Conservation (phyloP, 495 filamentous ascomycete genomes). For the Neurospora tetraspora region DNA sequence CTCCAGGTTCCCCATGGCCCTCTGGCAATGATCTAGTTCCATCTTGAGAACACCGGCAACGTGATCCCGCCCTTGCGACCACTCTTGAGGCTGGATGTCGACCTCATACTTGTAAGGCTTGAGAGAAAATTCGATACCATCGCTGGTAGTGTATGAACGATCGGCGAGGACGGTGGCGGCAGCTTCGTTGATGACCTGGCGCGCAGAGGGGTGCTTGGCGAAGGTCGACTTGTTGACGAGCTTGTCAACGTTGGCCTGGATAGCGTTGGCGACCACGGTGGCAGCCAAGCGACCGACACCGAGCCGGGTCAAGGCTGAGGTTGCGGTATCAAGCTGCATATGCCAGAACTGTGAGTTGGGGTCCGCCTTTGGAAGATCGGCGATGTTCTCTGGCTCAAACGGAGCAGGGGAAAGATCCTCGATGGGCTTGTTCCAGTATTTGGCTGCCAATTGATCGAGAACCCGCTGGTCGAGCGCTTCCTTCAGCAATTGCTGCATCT, state of each 20-base stretch:
- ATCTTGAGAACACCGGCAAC: conserved; percentile 66
- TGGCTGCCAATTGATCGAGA: conserved; percentile 84
- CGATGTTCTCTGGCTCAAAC: conserved; percentile 61
- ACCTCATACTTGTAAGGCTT: conserved; percentile 98
- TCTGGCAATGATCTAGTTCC: conserved; percentile 74
- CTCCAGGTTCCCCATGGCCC: conserved; percentile 66
- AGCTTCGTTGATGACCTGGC: conserved; percentile 82
- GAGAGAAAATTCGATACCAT: conserved; percentile 99
- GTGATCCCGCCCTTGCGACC: conserved; percentile 73
- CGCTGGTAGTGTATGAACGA: conserved; percentile 88
- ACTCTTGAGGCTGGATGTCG: conserved; percentile 84
- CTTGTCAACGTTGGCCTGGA: conserved; percentile 76
- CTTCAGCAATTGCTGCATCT: conserved; percentile 86
- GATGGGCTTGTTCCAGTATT: conserved; percentile 98
- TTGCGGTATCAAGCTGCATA: conserved; percentile 86
- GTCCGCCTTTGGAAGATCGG: conserved; percentile 69
- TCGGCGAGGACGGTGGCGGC: conserved; percentile 83
- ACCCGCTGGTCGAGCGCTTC: conserved; percentile 88
- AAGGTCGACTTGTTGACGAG: conserved; percentile 75
- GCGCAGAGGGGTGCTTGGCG: conserved; percentile 78
- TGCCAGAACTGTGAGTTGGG: conserved; percentile 84
- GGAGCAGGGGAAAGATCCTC: conserved; percentile 54
- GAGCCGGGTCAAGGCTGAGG: conserved; percentile 80
- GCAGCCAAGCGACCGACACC: conserved; percentile 90
- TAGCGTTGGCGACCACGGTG: conserved; percentile 72